phyloP scores from a whole-genome alignment of 164 flowering plant species.

The Warburgia ugandensis region DNA sequence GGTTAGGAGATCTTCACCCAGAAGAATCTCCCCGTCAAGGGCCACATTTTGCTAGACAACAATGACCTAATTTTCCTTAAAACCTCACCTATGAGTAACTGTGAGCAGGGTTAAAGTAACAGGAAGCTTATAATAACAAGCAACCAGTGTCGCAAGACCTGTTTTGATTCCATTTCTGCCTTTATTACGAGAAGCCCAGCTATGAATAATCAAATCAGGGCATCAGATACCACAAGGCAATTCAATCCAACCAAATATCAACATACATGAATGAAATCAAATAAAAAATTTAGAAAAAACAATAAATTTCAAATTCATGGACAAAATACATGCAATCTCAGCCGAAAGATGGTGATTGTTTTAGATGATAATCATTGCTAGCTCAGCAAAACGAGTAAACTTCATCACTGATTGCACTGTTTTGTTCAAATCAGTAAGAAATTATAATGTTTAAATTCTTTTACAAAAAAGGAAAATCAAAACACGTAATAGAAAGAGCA shows the following conservation, averaged over 20 bases:
- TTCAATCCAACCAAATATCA: neutral
- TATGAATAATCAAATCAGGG: neutral
- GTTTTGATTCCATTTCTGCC: slow-evolving; percentile 13
- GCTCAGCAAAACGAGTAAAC: slow-evolving; percentile 8
- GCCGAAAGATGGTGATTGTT: slow-evolving; percentile 29
- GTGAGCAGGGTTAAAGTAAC: slow-evolving; percentile 20
- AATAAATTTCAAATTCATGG: too few species aligned
- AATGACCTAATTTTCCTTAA: too few species aligned
- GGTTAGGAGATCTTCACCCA: too few species aligned
- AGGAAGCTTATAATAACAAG: slow-evolving; percentile 5
- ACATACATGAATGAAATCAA: neutral
- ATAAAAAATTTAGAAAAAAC: neutral
- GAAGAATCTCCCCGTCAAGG: neutral
- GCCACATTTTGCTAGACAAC: neutral
- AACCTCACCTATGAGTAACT: too few species aligned
- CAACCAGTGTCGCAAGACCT: slow-evolving; percentile 19
- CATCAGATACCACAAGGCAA: slow-evolving; percentile 17
- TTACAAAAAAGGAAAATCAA: neutral
- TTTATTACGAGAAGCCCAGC: slow-evolving; percentile 15
- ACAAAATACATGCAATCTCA: slow-evolving; percentile 27
- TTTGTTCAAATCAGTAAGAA: neutral
- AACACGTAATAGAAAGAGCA: neutral
- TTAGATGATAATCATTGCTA: slow-evolving; percentile 15
- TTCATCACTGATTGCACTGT: slow-evolving; percentile 26
- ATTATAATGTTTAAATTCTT: too few species aligned